Conservation (phyloP, 164 flowering plant species). For the Cinnamomum micranthum region DNA sequence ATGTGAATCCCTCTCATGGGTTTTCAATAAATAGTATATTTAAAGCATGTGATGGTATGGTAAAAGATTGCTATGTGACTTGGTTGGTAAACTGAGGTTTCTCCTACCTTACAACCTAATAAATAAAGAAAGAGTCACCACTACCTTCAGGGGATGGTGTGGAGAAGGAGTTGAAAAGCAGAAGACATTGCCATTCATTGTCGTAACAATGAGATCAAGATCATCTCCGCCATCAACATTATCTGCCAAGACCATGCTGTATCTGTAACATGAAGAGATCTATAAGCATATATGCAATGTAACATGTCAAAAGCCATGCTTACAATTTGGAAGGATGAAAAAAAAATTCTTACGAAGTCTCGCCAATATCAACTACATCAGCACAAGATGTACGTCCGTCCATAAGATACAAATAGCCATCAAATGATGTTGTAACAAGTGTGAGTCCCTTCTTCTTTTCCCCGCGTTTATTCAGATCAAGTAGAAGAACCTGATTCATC, state of each 20-base stretch:
- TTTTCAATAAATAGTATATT: too few relatives aligned
- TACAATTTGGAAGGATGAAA: not conserved
- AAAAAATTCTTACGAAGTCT: conserved; percentile 75
- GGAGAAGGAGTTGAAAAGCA: conserved; percentile 95
- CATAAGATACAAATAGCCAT: conserved; percentile 92
- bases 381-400: conserved; percentile 96
- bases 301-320: not conserved
- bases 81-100: not conserved
- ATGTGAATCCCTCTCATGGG: too few relatives aligned
- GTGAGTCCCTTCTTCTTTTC: conserved; percentile 86
- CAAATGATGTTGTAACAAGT: conserved; percentile 91
- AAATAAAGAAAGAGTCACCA: conserved; percentile 3
- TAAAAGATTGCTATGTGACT: too few relatives aligned
- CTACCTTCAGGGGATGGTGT: conserved; percentile 91
- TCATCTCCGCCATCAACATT: conserved; percentile 99
- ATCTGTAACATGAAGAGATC: conserved; percentile 43
- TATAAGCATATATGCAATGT: not conserved
- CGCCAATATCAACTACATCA: conserved; percentile 99
- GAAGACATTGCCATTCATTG: conserved; percentile 99
- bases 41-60: too few relatives aligned
- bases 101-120: too few relatives aligned
- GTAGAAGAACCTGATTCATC: conserved; percentile 91
- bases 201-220: conserved; percentile 92
- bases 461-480: conserved; percentile 78
- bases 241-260: conserved; percentile 98